Evolutionary conservation across 176 grass and related monocot species (phyloP), one percentile per base, ranked within the genome.

Genomic region (Bonia amplexicaulis): DNA sequence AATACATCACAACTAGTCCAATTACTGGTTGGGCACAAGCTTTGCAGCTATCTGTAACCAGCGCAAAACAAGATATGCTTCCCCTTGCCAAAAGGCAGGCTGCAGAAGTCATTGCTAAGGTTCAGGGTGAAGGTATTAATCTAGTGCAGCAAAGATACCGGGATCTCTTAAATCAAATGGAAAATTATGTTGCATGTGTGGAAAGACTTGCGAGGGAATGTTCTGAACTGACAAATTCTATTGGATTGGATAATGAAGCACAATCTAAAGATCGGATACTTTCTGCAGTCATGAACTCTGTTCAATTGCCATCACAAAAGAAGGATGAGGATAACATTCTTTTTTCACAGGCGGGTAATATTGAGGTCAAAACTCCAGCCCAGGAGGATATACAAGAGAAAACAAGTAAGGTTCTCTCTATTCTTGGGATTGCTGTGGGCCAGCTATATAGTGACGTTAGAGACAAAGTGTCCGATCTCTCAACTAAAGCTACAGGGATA

Each of bases 21-120:
- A 85, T 98, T 68, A 92, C 89, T 88, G 77, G 89, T 71, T 98
- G 95, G 95, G 92, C 91, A 73, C 95, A 98, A 82, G 81, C 91
- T 90, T 91, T 98, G 80, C 91, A 98, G 87, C 79, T 95, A 80
- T 98, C 93, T 49, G 87, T 91, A 58, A 93, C 78, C 52, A 93
- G 78, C 63, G 49, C 89, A 54, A 93, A 93, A 70, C 77, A 90
- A 61, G 95, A 98, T 77, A 91, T 93, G 84, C 95, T 98, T 74
- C 26, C 91, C 83, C 82, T 98, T 90, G 87, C 93, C 72, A 93
- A 88, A 89, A 95, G 83, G 64, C 89, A 95, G 78, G 91, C 93
- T 85, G 87, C 89, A 57, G 95, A 95, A 74, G 72, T 92, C 84
- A 86, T 95, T 89, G 87, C 93, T 65, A 98, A 98, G 85, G 80